A percentile compares a stretch with the other conserved stretches of the same genome.
Evolutionary conservation across 108 stramenopile genomes (phyloP).

Genomic region (Nannochloropsis salina): DNA sequence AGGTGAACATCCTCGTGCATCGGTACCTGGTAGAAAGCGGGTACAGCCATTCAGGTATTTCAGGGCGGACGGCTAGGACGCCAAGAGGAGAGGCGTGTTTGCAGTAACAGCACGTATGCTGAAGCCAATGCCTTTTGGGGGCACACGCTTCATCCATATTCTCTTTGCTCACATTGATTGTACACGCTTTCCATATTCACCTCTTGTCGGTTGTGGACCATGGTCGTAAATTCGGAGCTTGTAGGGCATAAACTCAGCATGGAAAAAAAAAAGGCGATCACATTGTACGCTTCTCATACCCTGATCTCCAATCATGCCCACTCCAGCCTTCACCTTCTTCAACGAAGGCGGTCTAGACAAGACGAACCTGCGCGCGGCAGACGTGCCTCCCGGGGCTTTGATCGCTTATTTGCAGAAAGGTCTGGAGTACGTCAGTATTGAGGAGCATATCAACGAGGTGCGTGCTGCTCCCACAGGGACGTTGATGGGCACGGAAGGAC

Average conservation of each 20-base stretch:
- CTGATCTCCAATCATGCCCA: background rate
- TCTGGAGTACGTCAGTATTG: conserved; percentile 55
- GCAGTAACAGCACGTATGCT: background rate
- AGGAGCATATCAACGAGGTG: conserved; percentile 57
- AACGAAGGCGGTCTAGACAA: conserved; percentile 84
- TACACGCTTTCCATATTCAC: conserved; percentile 19
- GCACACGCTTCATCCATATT: background rate
- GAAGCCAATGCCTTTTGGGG: background rate
- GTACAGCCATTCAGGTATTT: conserved; percentile 26
- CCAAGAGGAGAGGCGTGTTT: background rate
- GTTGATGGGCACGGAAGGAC: too few relatives aligned
- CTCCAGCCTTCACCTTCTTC: conserved; percentile 79
- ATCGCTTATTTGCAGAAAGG: conserved; percentile 57
- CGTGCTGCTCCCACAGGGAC: too few relatives aligned
- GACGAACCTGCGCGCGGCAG: conserved; percentile 44
- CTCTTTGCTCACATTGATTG: background rate
- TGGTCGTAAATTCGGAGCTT: background rate
- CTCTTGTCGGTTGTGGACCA: background rate
- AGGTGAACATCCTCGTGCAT: conserved; percentile 86
- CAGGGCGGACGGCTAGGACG: background rate
- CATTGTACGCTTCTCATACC: background rate
- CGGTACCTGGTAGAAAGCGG: conserved; percentile 75
- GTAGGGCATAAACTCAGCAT: background rate
- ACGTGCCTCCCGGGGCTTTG: conserved; percentile 57
- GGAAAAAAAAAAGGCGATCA: background rate